These are phyloP conservation scores for Pseudocercospora eumusae DNA, from an alignment of 2,329 filamentous ascomycete species.

Conservation along the genomic window DNA sequence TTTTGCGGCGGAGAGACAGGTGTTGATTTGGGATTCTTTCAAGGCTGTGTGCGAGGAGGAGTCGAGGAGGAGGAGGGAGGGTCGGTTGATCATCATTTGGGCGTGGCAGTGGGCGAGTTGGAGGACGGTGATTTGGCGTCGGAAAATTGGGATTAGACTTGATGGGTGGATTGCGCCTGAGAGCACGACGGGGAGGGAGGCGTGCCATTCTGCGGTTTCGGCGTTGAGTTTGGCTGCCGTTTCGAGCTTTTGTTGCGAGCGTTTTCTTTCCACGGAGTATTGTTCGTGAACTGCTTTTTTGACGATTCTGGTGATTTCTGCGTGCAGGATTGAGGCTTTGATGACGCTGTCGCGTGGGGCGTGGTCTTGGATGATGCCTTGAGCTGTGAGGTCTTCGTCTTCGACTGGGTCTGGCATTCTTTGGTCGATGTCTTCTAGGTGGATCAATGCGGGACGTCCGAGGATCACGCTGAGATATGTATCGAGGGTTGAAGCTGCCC, in stretches of 20 bases:
- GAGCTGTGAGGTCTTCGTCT: constrained; percentile 34
- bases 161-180: constrained; percentile 48
- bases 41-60: constrained; percentile 17
- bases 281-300: constrained; percentile 37
- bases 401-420: constrained; percentile 34
- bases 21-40: constrained; percentile 44
- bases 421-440: constrained; percentile 41
- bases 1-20: constrained; percentile 53
- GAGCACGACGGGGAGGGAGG: constrained; percentile 48
- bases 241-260: constrained; percentile 29
- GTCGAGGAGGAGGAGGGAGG: constrained; percentile 53
- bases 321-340: constrained; percentile 37
- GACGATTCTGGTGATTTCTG: constrained; percentile 35
- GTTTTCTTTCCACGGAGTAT: constrained; percentile 26
- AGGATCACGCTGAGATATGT: constrained; percentile 45
- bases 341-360: constrained; percentile 38
- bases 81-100: constrained; percentile 58
- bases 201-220: constrained; percentile 51
- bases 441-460: constrained; percentile 42
- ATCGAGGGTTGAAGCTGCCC: constrained; percentile 45
- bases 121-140: constrained; percentile 56
- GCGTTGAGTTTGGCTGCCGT: constrained; percentile 45
- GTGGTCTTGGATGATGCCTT: constrained; percentile 12
- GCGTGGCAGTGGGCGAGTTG: constrained; percentile 59
- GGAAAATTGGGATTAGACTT: constrained; percentile 52